A percentile compares a stretch with the other conserved stretches of the same genome.
Evolutionary conservation across 164 flowering plant genomes (phyloP).

Genomic region (Magnolia officinalis): DNA sequence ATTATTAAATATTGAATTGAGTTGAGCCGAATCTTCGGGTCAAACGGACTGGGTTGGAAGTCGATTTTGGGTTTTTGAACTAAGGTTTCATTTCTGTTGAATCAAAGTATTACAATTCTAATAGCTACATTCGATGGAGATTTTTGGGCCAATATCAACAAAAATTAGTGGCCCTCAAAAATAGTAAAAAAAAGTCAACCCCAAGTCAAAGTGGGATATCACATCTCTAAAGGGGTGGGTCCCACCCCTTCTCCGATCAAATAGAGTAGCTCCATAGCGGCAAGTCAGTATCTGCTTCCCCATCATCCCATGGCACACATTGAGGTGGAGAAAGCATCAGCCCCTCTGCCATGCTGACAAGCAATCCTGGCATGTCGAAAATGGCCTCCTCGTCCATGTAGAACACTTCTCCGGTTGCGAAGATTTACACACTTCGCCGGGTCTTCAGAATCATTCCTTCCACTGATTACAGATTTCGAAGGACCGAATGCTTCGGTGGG

Average conservation of each 20-base stretch:
- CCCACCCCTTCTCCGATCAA: not conserved
- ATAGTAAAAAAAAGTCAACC: too few relatives aligned
- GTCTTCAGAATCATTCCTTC: not conserved
- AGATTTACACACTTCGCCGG: not conserved
- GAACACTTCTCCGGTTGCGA: not conserved
- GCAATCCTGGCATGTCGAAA: conserved; percentile 21
- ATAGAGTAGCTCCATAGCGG: conserved; percentile 23
- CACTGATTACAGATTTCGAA: not conserved
- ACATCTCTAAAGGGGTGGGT: too few relatives aligned
- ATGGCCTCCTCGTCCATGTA: not conserved
- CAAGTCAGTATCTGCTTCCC: conserved; percentile 18
- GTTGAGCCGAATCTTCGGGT: too few relatives aligned
- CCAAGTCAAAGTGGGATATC: not conserved
- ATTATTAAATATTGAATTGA: too few relatives aligned
- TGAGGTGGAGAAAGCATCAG: conserved; percentile 29
- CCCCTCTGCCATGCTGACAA: conserved; percentile 31
- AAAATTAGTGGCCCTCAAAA: not conserved
- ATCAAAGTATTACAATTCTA: too few relatives aligned
- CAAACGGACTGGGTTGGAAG: too few relatives aligned
- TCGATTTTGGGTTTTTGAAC: too few relatives aligned
- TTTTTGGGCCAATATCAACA: not conserved
- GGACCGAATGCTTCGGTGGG: conserved; percentile 25
- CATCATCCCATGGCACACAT: conserved; percentile 16
- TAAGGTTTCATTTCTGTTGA: too few relatives aligned
- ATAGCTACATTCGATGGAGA: too few relatives aligned